These are phyloP conservation scores for Fusarium pseudograminearum DNA, from an alignment of 2,329 filamentous ascomycete species.

Conservation along the genomic window DNA sequence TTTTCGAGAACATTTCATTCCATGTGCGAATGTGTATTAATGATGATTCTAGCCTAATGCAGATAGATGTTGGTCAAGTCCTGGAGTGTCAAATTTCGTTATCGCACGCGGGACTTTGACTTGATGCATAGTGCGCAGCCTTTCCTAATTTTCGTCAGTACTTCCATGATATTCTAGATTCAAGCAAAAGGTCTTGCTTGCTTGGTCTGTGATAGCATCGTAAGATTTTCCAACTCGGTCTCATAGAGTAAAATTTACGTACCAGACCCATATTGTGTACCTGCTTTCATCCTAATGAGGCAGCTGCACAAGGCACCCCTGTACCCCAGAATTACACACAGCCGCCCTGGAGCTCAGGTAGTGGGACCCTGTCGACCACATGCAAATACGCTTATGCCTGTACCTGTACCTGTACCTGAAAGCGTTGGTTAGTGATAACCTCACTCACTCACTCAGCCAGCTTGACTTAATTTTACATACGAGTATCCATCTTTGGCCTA, in stretches of 20 bases:
- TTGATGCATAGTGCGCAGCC: too few relatives aligned
- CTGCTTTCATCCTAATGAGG: slow-evolving; percentile 15
- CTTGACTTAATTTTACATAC: slow-evolving; percentile 21
- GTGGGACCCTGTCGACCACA: slow-evolving; percentile 27
- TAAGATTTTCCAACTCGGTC: slow-evolving; percentile 19
- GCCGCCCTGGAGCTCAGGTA: slow-evolving; percentile 6
- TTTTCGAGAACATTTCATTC: slow-evolving; percentile 30
- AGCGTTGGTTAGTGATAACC: slow-evolving; percentile 31
- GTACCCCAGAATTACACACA: slow-evolving; percentile 37
- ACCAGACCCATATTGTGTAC: slow-evolving; percentile 13
- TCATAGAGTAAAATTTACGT: slow-evolving; percentile 29
- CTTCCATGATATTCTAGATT: neutral
- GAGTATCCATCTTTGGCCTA: slow-evolving; percentile 5
- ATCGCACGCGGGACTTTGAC: neutral
- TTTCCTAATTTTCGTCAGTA: too few relatives aligned
- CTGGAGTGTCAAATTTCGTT: neutral
- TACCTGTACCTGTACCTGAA: slow-evolving; percentile 22
- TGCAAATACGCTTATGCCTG: slow-evolving; percentile 26
- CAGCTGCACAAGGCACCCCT: slow-evolving; percentile 14
- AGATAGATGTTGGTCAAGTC: neutral
- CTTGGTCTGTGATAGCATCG: neutral
- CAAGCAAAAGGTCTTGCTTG: neutral
- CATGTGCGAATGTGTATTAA: slow-evolving; percentile 11
- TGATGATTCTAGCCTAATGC: neutral
- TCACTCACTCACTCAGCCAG: slow-evolving; percentile 19